Evolutionary conservation across 1,284 basidiomycete species (phyloP), one percentile per base, ranked within the genome.

Genomic region (Rugosomyces carneus): DNA sequence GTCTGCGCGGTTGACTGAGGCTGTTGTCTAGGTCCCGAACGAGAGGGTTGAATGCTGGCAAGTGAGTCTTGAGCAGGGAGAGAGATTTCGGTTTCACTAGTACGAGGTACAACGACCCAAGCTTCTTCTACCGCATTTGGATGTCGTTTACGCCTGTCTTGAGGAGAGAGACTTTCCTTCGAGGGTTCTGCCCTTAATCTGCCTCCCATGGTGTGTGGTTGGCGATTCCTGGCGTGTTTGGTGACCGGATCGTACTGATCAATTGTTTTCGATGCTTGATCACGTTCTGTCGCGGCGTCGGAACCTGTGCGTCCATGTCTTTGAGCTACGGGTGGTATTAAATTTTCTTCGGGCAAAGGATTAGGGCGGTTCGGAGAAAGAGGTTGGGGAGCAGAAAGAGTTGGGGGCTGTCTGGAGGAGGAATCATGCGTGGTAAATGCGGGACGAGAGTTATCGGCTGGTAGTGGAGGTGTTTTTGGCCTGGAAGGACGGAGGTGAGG

Each of bases 211-310:
- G 55, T 49, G 36, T 53, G 52, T 15, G 57, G 53, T 24, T 51
- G 56, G 24, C 57, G 48, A 49, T 50, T 36, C 45, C 59, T 60
- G 52, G 64, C 65, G 38, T 64, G 66, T 44, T 58, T 60, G 38
- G 57, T 52, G 10, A 59, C 52, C 21, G 57, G 54, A 15, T 70
- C 70, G 40, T 61, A 46, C 32, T 62, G 66, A 50, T 76, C 72
- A 16, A 65, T 54, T n/a, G 58, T 53, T 49, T 64, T 69, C 36
- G 68, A 51, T 11, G 60, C 54, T 32, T 66, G 62, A 47, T 80
- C 76, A 18, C 74, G 69, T 35, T 81, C 76, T 13, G 64, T 62
- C 27, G 68, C 70, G 13, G 69, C 69, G 57, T 81, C 79, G 0
- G 78, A 77, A 10, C 69, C 69, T 13, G 73, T 65, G 42, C 75